phyloP scores from a whole-genome alignment of 331 rosid genomes.

The Acacia concinna region DNA sequence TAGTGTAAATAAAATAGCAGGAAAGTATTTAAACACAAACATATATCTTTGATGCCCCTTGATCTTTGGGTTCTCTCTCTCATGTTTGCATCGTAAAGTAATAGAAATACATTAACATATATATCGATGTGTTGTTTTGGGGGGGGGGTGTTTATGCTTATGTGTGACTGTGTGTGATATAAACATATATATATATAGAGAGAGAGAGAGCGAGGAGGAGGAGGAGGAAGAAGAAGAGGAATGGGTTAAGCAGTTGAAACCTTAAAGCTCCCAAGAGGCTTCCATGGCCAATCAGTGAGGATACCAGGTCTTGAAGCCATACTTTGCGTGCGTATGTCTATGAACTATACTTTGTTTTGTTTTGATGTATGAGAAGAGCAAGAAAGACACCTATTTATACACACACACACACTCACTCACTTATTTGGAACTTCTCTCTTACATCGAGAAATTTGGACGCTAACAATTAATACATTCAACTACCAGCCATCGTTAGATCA shows the following conservation, averaged over 20 bases:
- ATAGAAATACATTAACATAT: neutral
- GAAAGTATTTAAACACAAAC: neutral
- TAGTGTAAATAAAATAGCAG: neutral
- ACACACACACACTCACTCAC: too few relatives aligned
- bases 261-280: conserved; percentile 8
- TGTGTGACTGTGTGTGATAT: too few relatives aligned
- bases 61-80: neutral
- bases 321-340: neutral
- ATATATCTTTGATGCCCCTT: neutral
- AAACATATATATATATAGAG: too few relatives aligned
- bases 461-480: neutral
- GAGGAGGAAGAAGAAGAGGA: neutral
- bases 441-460: neutral
- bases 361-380: neutral
- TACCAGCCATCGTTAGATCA: neutral
- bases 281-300: conserved; percentile 22
- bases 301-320: conserved; percentile 18
- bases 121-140: too few relatives aligned
- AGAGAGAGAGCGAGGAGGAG: neutral
- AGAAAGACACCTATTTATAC: neutral
- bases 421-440: neutral
- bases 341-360: neutral
- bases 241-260: neutral
- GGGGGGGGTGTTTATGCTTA: too few relatives aligned
- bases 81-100: neutral